Base-by-base conservation (phyloP, 2,329 filamentous ascomycete species). In the Ophiosphaerella narmari region DNA sequence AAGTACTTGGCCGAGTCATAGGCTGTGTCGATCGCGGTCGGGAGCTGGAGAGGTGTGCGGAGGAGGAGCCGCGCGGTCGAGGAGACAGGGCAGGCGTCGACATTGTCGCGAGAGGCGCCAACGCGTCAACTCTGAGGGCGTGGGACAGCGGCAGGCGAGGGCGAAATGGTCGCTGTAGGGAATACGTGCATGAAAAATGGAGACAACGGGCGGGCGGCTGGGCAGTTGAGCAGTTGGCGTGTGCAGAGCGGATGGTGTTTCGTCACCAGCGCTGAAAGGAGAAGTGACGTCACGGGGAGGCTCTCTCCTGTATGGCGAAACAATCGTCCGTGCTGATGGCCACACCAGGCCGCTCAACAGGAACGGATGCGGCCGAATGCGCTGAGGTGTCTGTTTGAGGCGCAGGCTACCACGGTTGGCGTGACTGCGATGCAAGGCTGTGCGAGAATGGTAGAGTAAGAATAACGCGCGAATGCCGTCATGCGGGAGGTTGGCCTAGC, bases 11-110 rank as follows among this genome's bases (percentile, higher is more conserved):
- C 48, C 66, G 59, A 39, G 70, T 62, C 54, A 63, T 69, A 29
- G 66, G 62, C 21, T 46, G 43, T 37, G 70, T 65, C 33, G 67
- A 63, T 49, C 62, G 57, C 43, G 67, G 57, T 41, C 67, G 60
- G 41, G 66, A 55, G 33, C 55, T 52, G 5, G 66, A 52, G 24
- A 60, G 53, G 43, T 63, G 59, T 9, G 60, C 45, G 42, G 63
- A 55, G 41, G 68, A 66, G 7, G 62, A 41, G 39, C 69, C 69
- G 54, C 65, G 60, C 32, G 61, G 65, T 54, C 69, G 48, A 33
- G 66, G 62, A 31, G 68, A 69, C n/a, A 71, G 43, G n/a, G 58
- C 66, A 54, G 69, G 68, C 32, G 66, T 70, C n/a, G 69, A 68
- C 70, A 73, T 73, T 29, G 53, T 56, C 43, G 51, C 43, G 39